Conservation (phyloP, 371 early-diverging fungal species). For the Encephalitozoon intestinalis region DNA sequence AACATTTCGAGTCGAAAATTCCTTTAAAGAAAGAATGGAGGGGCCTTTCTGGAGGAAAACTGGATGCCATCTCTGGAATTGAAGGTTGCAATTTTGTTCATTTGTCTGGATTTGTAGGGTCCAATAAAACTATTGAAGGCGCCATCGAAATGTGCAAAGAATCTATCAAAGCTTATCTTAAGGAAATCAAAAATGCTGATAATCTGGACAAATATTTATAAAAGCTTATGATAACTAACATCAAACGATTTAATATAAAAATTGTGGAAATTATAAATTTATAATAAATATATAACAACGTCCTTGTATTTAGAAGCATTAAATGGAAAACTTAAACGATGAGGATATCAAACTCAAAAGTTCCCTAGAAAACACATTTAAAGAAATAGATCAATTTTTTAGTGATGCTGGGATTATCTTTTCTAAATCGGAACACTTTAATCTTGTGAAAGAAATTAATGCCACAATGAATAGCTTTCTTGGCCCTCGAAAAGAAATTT, state of each 20-base stretch:
- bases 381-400: too few relatives aligned
- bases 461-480: too few relatives aligned
- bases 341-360: too few relatives aligned
- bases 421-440: too few relatives aligned
- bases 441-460: too few relatives aligned
- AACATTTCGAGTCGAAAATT: conserved; percentile 73
- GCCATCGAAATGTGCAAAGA: conserved; percentile 54
- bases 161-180: neutral
- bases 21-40: conserved; percentile 85
- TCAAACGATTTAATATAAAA: neutral
- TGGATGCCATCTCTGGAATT: conserved; percentile 69
- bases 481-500: too few relatives aligned
- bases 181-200: neutral
- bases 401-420: too few relatives aligned
- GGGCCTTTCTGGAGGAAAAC: conserved; percentile 75
- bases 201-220: neutral
- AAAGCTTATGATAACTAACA: neutral
- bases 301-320: too few relatives aligned
- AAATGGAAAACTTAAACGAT: too few relatives aligned
- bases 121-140: conserved; percentile 37
- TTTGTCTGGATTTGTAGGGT: conserved; percentile 67
- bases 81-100: conserved; percentile 85
- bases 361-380: too few relatives aligned
- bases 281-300: too few relatives aligned
- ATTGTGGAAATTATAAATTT: too few relatives aligned